Evolutionary conservation across 352 stramenopile genomes (phyloP).

Genomic region (Pythium aristosporum): DNA sequence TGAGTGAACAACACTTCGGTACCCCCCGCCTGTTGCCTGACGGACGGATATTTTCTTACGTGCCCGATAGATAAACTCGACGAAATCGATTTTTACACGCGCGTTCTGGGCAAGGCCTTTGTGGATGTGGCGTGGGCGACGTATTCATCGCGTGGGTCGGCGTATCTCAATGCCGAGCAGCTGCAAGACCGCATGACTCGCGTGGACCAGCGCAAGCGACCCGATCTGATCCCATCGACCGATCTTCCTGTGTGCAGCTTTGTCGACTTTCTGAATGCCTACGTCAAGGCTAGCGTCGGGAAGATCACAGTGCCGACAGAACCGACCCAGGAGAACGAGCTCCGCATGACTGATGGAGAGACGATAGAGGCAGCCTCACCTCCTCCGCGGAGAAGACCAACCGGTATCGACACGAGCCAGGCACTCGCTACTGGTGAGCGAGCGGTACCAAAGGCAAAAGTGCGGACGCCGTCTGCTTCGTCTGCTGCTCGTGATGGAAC

Average conservation of each 20-base stretch:
- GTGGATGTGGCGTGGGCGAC: slow-evolving; percentile 54
- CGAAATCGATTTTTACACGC: slow-evolving; percentile 59
- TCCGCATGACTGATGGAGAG: not conserved
- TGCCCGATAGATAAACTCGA: slow-evolving; percentile 33
- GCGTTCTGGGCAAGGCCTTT: slow-evolving; percentile 59
- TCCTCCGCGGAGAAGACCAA: not conserved
- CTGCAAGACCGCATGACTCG: slow-evolving; percentile 38
- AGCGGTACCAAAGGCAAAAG: not conserved
- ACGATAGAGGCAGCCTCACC: not conserved
- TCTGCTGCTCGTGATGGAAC: not conserved
- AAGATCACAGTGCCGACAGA: not conserved
- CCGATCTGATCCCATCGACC: slow-evolving; percentile 27
- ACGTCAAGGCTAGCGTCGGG: slow-evolving; percentile 45
- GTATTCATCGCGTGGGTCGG: slow-evolving; percentile 36
- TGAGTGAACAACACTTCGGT: not conserved
- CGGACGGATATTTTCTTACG: not conserved
- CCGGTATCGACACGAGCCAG: not conserved
- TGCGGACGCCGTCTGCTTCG: not conserved
- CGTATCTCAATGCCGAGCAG: slow-evolving; percentile 32
- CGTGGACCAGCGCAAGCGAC: slow-evolving; percentile 54
- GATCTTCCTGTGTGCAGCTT: slow-evolving; percentile 52
- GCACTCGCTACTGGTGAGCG: not conserved
- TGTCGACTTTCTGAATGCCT: slow-evolving; percentile 54
- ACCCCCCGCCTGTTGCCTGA: not conserved
- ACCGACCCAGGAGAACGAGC: not conserved